Evolutionary conservation across 1,284 basidiomycete species (phyloP), one percentile per base, ranked within the genome.

Genomic region (Marasmius sp.): DNA sequence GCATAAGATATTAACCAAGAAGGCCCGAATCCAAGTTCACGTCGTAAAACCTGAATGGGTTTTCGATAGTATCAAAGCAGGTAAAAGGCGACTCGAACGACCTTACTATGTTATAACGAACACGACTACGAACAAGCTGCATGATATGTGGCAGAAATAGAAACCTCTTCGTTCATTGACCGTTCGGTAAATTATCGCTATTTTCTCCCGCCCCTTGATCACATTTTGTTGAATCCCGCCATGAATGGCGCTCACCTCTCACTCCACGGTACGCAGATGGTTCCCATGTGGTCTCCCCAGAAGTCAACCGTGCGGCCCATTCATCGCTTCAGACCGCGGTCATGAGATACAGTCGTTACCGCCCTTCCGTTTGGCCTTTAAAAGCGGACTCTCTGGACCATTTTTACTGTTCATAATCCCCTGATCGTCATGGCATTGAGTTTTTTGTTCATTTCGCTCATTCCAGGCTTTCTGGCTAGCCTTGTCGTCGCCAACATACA

Each of bases 1-100:
- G 2, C 84, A 90, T 62, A 84, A 79, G 69, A 66, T 87, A 55
- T 71, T 91, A 56, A 82, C 79, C 39, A 72, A 74, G 27, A 85
- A 83, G 66, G 74, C 74, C 20, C 77, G 77, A 64, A 77, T 70
- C 54, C 77, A 76, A 49, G 74, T 78, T 27, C 79, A 86, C 59
- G 81, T 91, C 56, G 87, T 91, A 16, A 85, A 78, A 62, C 90
- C 90, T 4, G 85, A 88, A 69, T 92, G 90, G 90, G 78, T 91
- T 6, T 75, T 77, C 12, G 89, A 91, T 65, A 88, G 87, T 65
- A 79, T 91, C 65, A 69, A 72, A 11, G 78, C 79, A 20, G 86
- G 85, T 36, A 85, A 79, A 70, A 77, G 83, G 67, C 73, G 83
- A 61, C 75, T 81, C 38, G 89, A 92, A 71, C 75, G 80, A 61